Conservation (phyloP, 2,329 filamentous ascomycete species). For the Graphilbum ipis-grandicollis region DNA sequence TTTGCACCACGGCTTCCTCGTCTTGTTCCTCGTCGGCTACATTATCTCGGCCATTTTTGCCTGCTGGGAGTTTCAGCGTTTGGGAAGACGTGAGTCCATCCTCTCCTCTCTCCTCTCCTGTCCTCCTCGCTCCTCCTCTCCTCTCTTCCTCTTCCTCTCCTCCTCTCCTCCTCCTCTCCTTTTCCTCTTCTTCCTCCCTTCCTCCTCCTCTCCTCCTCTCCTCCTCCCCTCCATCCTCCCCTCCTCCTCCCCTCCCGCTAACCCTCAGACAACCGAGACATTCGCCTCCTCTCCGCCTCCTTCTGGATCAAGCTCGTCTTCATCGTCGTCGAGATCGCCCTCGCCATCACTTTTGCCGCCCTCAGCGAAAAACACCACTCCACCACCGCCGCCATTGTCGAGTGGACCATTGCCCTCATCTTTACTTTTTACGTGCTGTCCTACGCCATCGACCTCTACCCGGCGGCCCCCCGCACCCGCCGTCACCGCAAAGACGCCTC, state of each 20-base stretch:
- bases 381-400: constrained; percentile 60
- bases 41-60: constrained; percentile 73
- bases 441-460: constrained; percentile 75
- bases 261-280: constrained; percentile 47
- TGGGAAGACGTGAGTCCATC: constrained; percentile 47
- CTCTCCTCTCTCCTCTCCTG: neutral
- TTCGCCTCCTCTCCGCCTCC: constrained; percentile 54
- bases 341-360: constrained; percentile 58
- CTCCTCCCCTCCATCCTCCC: neutral
- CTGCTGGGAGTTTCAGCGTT: constrained; percentile 75
- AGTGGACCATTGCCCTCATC: constrained; percentile 64
- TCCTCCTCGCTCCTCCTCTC: too few relatives aligned
- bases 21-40: constrained; percentile 75
- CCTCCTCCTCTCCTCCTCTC: neutral
- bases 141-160: too few relatives aligned
- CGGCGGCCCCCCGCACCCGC: constrained; percentile 44
- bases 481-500: neutral
- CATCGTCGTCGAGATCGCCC: constrained; percentile 58
- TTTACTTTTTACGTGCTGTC: constrained; percentile 79
- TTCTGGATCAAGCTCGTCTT: constrained; percentile 84
- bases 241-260: too few relatives aligned
- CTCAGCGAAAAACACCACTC: constrained; percentile 28
- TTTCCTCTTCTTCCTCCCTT: neutral
- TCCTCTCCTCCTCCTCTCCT: too few relatives aligned
- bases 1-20: constrained; percentile 60